phyloP scores from a whole-genome alignment of 352 stramenopile species.

The Phytopythium boreale region DNA sequence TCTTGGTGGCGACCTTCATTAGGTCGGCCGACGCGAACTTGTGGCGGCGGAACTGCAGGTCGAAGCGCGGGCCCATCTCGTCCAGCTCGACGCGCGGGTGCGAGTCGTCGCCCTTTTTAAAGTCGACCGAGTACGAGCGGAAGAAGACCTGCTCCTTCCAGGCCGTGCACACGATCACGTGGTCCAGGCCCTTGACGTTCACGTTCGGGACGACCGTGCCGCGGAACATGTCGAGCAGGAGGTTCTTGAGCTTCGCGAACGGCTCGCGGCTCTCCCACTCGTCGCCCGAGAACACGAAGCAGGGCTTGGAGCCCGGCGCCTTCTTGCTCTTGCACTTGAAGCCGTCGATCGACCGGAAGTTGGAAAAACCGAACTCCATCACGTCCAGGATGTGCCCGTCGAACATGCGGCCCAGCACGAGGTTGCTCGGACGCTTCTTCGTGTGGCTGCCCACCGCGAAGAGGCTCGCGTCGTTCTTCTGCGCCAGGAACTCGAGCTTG shows the following conservation, averaged over 20 bases:
- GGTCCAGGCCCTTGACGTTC: slow-evolving; percentile 95
- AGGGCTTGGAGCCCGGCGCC: slow-evolving; percentile 93
- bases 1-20: slow-evolving; percentile 95
- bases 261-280: slow-evolving; percentile 90
- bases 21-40: slow-evolving; percentile 95
- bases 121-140: slow-evolving; percentile 95
- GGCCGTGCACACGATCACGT: slow-evolving; percentile 96
- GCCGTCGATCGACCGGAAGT: slow-evolving; percentile 93
- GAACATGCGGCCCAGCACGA: slow-evolving; percentile 97
- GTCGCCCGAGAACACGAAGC: slow-evolving; percentile 95
- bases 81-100: slow-evolving; percentile 87
- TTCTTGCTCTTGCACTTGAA: slow-evolving; percentile 93
- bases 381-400: slow-evolving; percentile 98
- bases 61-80: slow-evolving; percentile 89
- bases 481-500: slow-evolving; percentile 91
- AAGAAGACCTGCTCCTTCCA: slow-evolving; percentile 93
- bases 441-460: slow-evolving; percentile 97
- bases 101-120: slow-evolving; percentile 88
- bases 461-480: slow-evolving; percentile 97
- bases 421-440: slow-evolving; percentile 99
- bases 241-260: slow-evolving; percentile 94
- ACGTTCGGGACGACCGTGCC: slow-evolving; percentile 95
- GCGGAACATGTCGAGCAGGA: slow-evolving; percentile 96
- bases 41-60: slow-evolving; percentile 91
- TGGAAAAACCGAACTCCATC: slow-evolving; percentile 95